Percentiles rank a stretch among this genome's conserved stretches.
Evolutionary conservation across 2,329 filamentous ascomycete genomes (phyloP).

Genomic region (Sporothrix mexicana): DNA sequence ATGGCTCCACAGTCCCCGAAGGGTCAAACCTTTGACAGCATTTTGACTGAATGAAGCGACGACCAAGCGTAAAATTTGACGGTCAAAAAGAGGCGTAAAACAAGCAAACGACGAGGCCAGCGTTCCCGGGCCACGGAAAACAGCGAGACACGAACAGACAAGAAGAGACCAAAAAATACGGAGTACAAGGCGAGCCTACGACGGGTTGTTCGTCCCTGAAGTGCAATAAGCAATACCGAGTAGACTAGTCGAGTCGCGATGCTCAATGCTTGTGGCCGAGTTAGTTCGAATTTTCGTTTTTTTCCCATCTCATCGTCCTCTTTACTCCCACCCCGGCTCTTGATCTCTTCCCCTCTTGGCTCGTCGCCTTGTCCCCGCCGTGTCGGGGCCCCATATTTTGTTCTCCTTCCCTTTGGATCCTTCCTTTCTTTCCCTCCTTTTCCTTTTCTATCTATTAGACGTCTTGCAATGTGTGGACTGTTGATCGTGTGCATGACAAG

Average conservation of each 20-base stretch:
- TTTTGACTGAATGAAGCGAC: neutral
- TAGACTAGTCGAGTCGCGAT: neutral
- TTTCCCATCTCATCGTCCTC: neutral
- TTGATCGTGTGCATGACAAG: neutral
- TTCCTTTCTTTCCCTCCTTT: too few species aligned
- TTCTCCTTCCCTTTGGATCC: neutral
- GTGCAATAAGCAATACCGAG: neutral
- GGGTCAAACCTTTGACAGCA: neutral
- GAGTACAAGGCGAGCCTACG: neutral
- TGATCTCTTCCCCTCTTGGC: neutral
- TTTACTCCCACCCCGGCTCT: neutral
- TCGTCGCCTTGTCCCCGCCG: slow-evolving; percentile 1
- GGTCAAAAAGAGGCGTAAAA: neutral
- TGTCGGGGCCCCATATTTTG: slow-evolving; percentile 4
- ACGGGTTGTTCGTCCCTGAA: neutral
- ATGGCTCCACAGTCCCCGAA: slow-evolving; percentile 3
- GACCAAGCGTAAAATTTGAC: neutral
- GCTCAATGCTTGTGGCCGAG: neutral
- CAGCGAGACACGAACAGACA: neutral
- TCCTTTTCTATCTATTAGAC: neutral
- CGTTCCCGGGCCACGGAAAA: neutral
- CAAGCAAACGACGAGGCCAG: neutral
- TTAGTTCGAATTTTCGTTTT: neutral
- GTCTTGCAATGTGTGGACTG: neutral
- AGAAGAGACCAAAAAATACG: neutral